phyloP scores from a whole-genome alignment of 306 rosid species.

The Calophaca sinica region DNA sequence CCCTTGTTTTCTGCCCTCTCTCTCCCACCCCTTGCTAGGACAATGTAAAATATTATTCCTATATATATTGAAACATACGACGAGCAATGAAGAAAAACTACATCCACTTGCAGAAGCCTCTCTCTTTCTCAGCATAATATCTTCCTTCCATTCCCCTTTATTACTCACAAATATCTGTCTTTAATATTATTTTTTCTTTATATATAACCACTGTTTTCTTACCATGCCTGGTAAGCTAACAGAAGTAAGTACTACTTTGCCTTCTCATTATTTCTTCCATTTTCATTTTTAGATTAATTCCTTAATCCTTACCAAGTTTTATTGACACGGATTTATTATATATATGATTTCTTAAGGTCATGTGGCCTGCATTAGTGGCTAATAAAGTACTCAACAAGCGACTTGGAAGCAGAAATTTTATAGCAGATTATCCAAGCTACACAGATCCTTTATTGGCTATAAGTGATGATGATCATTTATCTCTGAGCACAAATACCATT shows the following conservation, averaged over 20 bases:
- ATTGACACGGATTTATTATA: not conserved
- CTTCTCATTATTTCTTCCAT: conserved; percentile 31
- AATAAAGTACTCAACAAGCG: conserved; percentile 72
- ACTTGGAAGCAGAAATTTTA: conserved; percentile 72
- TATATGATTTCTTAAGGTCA: conserved; percentile 46
- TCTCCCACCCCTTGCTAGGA: not conserved
- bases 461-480: conserved; percentile 42
- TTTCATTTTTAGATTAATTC: not conserved
- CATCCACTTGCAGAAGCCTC: conserved; percentile 25
- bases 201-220: not conserved
- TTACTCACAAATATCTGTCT: conserved; percentile 39
- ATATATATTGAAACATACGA: conserved; percentile 28
- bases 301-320: not conserved
- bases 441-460: conserved; percentile 48
- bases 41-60: conserved; percentile 31
- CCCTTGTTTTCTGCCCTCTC: conserved; percentile 46
- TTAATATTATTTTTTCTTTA: conserved; percentile 23
- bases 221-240: conserved; percentile 52
- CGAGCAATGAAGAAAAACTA: conserved; percentile 13
- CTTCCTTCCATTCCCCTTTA: conserved; percentile 30
- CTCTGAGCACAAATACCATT: conserved; percentile 33
- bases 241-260: conserved; percentile 55
- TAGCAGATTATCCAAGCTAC: conserved; percentile 67
- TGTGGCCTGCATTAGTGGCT: conserved; percentile 87
- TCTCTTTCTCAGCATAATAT: conserved; percentile 43